Conservation (phyloP, 345 rosid species). For the Draba incana region DNA sequence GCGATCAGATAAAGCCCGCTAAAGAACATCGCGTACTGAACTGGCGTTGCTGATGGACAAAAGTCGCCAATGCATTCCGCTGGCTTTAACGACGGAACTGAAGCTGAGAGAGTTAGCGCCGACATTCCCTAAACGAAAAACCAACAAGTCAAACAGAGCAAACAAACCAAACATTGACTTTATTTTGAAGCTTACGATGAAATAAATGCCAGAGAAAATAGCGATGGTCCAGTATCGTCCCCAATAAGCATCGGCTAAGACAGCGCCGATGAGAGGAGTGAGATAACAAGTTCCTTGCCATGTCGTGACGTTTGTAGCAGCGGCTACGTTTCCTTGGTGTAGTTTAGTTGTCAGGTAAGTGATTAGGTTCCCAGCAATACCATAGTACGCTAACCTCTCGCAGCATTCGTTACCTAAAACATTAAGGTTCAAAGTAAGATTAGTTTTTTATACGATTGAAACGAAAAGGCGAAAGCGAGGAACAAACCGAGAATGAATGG, state of each 20-base stretch:
- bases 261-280: constrained; percentile 89
- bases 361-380: constrained; percentile 87
- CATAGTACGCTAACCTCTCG: constrained; percentile 92
- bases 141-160: neutral
- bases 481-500: constrained; percentile 76
- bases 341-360: constrained; percentile 77
- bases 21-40: constrained; percentile 77
- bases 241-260: constrained; percentile 94
- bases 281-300: constrained; percentile 95
- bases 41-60: constrained; percentile 72
- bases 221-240: constrained; percentile 99
- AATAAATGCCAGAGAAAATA: constrained; percentile 77
- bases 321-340: constrained; percentile 88
- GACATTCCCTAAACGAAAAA: constrained; percentile 72
- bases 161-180: constrained; percentile 11
- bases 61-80: constrained; percentile 57
- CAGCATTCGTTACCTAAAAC: constrained; percentile 84
- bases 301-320: constrained; percentile 86
- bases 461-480: neutral
- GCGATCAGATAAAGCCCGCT: constrained; percentile 92
- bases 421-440: neutral
- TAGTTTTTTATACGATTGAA: neutral
- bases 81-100: constrained; percentile 70
- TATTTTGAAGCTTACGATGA: constrained; percentile 51
- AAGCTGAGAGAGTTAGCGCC: constrained; percentile 81